Base-by-base conservation (phyloP, 1,139 yeast genomes). In the Yamadazyma membranifaciens region DNA sequence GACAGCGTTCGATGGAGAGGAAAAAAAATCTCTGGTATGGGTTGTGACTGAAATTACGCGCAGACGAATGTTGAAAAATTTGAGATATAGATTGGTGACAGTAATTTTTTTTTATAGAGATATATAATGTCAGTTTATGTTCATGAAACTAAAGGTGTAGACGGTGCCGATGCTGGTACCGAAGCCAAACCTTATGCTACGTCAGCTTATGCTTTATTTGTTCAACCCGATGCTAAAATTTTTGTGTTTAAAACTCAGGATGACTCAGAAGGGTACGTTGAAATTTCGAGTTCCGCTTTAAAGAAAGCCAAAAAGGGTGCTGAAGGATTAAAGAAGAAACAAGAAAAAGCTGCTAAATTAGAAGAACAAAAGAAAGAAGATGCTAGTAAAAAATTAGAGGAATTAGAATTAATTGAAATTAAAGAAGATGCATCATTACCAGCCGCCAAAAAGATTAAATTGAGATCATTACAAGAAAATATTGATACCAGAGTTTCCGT, bases 281-380 rank as follows among this genome's bases (percentile, higher is more conserved):
- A 85, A 55, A 89, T 94, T 56, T 75, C 92, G n/a, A 89, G 96
- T 4, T 82, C 95, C 39, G 98, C 96, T 5, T 71, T 91, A 59
- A 94, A 94, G 70, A 92, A 91, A 68, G 98, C 98, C 55, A 87
- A 87, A 67, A 94, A 94, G 65, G 97, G 96, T 44, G 92, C 87
- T 47, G 98, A 91, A 33, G 92, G 95, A 6, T 70, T 92, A 51
- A 87, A 80, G 66, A 92, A 91, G 71, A 94, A 91, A 67, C 83
- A 80, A 38, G 94, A 86, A 55, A 91, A 91, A 71, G 87, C 84
- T 47, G 78, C 78, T 54, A 75, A 81, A 57, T 73, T 71, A 39
- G 82, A 77, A 52, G 80, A 79, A 51, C 78, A 76, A 51, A 79
- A 75, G 57, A 83, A 76, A 33, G 89, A 78, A 32, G 86, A 81